phyloP scores from a whole-genome alignment of 2,329 filamentous ascomycete genomes.

The Xylariales sp. region DNA sequence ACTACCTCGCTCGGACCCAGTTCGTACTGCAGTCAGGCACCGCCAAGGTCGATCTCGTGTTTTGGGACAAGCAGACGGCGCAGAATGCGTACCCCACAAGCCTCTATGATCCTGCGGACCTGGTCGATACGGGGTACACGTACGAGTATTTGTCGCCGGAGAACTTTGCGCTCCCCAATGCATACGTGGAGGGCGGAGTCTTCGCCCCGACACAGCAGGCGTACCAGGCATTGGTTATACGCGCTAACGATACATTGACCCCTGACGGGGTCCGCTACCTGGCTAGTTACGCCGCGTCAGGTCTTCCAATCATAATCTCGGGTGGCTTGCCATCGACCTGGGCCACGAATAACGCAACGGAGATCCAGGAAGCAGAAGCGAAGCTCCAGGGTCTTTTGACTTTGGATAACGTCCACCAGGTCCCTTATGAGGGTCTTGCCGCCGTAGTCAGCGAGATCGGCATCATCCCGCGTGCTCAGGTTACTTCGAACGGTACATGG shows the following conservation, averaged over 20 bases:
- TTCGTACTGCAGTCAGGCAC: background rate
- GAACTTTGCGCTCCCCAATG: background rate
- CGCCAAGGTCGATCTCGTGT: background rate
- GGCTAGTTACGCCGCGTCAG: background rate
- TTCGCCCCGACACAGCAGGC: background rate
- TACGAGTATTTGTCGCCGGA: constrained; percentile 1
- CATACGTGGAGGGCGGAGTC: background rate
- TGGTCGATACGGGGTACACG: background rate
- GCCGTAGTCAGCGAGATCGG: background rate
- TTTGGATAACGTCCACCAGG: background rate
- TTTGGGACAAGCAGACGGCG: background rate
- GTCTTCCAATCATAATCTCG: background rate
- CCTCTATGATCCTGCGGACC: background rate
- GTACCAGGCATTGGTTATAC: background rate
- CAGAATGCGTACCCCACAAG: background rate
- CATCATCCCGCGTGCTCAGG: background rate
- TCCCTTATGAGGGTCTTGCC: background rate
- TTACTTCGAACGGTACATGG: background rate
- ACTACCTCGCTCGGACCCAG: background rate
- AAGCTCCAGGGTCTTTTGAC: background rate
- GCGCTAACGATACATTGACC: background rate
- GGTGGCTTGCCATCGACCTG: background rate
- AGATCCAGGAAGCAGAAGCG: background rate
- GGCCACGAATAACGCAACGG: background rate
- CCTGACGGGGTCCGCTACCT: background rate